phyloP scores from a whole-genome alignment of 2,329 filamentous ascomycete genomes.

The Claviceps purpurea region DNA sequence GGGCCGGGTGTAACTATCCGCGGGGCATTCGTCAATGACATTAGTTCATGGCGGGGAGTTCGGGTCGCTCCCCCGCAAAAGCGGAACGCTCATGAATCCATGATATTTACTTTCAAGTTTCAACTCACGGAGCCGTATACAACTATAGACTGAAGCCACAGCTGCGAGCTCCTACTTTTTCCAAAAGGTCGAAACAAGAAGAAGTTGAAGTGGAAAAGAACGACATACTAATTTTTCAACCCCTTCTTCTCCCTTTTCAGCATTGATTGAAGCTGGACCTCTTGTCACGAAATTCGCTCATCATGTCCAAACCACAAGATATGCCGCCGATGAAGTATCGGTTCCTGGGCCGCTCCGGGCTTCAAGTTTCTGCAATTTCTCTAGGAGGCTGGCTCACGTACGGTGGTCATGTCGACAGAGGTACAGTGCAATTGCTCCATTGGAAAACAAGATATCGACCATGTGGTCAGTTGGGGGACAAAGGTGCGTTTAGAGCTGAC shows the following conservation, averaged over 20 bases:
- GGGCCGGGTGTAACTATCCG: neutral
- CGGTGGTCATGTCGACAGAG: conserved; percentile 57
- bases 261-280: neutral
- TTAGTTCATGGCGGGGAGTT: neutral
- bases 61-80: neutral
- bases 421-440: conserved; percentile 39
- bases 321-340: conserved; percentile 53
- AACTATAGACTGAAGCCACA: neutral
- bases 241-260: neutral
- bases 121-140: neutral
- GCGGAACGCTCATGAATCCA: neutral
- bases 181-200: neutral
- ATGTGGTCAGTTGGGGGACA: neutral
- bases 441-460: neutral
- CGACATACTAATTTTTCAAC: too few species aligned
- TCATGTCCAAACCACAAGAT: conserved; percentile 28
- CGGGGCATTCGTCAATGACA: neutral
- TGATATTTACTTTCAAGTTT: neutral
- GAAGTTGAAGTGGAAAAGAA: too few species aligned
- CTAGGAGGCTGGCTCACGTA: conserved; percentile 64
- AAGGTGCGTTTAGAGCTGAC: neutral
- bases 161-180: neutral
- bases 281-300: conserved; percentile 4
- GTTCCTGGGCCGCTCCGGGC: conserved; percentile 55
- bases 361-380: conserved; percentile 62